Conservation (phyloP, 495 filamentous ascomycete genomes). For the Penicillium turbatum region DNA sequence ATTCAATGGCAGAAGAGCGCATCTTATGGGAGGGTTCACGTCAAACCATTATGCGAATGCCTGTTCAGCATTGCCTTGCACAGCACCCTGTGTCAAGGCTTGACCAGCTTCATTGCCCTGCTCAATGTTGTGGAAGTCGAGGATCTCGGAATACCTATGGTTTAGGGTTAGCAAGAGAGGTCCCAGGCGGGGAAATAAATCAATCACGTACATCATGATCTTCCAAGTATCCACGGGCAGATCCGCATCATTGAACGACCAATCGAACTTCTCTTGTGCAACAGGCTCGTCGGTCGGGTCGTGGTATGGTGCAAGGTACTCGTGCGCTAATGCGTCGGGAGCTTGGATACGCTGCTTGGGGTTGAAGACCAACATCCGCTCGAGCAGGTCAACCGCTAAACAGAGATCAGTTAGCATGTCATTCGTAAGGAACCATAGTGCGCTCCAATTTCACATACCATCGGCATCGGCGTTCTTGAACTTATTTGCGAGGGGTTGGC, state of each 20-base stretch:
- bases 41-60: constrained; percentile 27
- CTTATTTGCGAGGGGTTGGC: constrained; percentile 83
- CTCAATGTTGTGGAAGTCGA: constrained; percentile 97
- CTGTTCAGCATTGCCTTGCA: constrained; percentile 29
- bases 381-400: constrained; percentile 85
- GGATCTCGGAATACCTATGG: constrained; percentile 94
- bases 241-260: constrained; percentile 99
- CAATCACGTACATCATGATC: constrained; percentile 85
- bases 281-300: constrained; percentile 95
- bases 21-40: not conserved
- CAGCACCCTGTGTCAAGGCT: constrained; percentile 32
- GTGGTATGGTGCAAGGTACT: constrained; percentile 94
- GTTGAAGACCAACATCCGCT: constrained; percentile 97
- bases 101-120: constrained; percentile 44
- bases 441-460: constrained; percentile 51
- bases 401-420: constrained; percentile 13
- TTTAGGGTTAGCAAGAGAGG: constrained; percentile 16
- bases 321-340: constrained; percentile 77
- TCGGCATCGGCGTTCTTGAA: constrained; percentile 94
- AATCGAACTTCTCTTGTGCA: constrained; percentile 97
- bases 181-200: not conserved
- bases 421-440: not conserved
- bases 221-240: constrained; percentile 99
- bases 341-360: constrained; percentile 88
- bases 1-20: constrained; percentile 1